Conservation (phyloP, 225 moss, liverwort and hornwort genomes). For the Polytrichum formosum region DNA sequence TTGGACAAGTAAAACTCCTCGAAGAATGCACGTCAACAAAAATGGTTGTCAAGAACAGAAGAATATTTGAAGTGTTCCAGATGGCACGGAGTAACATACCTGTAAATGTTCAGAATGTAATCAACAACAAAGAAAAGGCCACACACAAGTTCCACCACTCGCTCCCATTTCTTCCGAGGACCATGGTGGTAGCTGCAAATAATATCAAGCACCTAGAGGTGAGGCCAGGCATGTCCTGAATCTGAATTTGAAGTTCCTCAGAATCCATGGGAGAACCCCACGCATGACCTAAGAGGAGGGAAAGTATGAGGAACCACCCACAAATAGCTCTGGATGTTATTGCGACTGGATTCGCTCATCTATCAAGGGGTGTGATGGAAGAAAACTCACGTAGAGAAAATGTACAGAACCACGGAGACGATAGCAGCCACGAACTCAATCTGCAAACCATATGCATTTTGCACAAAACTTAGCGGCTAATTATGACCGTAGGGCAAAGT, state of each 20-base stretch:
- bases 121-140: conserved; percentile 83
- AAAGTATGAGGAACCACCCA: too few relatives aligned
- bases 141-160: conserved; percentile 64
- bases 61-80: too few relatives aligned
- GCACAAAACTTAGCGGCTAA: not conserved
- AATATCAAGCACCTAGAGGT: not conserved
- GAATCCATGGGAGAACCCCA: not conserved
- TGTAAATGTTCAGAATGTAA: conserved; percentile 76
- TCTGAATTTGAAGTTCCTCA: not conserved
- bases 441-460: conserved; percentile 34
- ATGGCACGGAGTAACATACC: conserved; percentile 33
- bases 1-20: not conserved
- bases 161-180: conserved; percentile 36
- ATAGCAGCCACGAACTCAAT: conserved; percentile 80
- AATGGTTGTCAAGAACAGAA: too few relatives aligned
- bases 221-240: not conserved
- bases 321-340: too few relatives aligned
- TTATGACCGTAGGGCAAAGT: too few relatives aligned
- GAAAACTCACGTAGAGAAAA: conserved; percentile 71
- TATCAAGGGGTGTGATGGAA: not conserved
- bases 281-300: not conserved
- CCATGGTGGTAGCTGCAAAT: conserved; percentile 54
- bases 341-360: too few relatives aligned
- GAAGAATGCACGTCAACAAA: too few relatives aligned
- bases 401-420: conserved; percentile 71